Evolutionary conservation across 2,329 filamentous ascomycete genomes (phyloP).

Genomic region (Colletotrichum musae): DNA sequence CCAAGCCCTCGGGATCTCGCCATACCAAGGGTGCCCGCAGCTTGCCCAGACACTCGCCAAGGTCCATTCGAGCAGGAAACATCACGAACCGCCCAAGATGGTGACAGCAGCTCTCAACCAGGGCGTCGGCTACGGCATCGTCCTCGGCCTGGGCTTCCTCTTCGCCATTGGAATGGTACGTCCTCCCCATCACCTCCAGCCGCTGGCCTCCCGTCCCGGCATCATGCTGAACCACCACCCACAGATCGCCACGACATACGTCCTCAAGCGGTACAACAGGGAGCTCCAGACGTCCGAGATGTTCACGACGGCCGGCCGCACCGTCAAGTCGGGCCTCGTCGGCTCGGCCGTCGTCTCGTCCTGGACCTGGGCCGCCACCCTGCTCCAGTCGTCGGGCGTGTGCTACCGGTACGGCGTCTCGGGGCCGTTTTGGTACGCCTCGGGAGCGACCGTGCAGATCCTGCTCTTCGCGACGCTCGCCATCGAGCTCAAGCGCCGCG

Average conservation of each 20-base stretch:
- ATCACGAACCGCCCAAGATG: conserved; percentile 28
- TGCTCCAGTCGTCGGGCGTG: conserved; percentile 80
- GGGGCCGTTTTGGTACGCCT: conserved; percentile 67
- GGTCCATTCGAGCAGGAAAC: background rate
- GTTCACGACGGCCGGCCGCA: conserved; percentile 85
- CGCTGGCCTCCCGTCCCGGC: no score
- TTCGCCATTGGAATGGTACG: conserved; percentile 80
- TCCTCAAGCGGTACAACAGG: conserved; percentile 71
- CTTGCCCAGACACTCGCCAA: conserved; percentile 2
- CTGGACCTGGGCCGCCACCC: conserved; percentile 87
- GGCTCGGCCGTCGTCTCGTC: conserved; percentile 86
- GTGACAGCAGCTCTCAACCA: conserved; percentile 62
- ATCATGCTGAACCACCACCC: no score
- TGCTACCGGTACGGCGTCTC: conserved; percentile 79
- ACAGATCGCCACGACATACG: conserved; percentile 76
- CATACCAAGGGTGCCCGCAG: background rate
- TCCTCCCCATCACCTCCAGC: no score
- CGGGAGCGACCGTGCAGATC: conserved; percentile 81
- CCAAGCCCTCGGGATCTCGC: background rate
- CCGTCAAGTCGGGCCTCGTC: conserved; percentile 87
- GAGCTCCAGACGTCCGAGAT: conserved; percentile 90
- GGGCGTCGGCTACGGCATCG: conserved; percentile 83
- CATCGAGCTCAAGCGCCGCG: conserved; percentile 84
- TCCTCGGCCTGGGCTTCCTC: conserved; percentile 79
- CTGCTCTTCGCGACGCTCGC: conserved; percentile 87